These are phyloP conservation scores for Pichia sp. DNA, from an alignment of 1,139 yeast species.

Conservation along the genomic window DNA sequence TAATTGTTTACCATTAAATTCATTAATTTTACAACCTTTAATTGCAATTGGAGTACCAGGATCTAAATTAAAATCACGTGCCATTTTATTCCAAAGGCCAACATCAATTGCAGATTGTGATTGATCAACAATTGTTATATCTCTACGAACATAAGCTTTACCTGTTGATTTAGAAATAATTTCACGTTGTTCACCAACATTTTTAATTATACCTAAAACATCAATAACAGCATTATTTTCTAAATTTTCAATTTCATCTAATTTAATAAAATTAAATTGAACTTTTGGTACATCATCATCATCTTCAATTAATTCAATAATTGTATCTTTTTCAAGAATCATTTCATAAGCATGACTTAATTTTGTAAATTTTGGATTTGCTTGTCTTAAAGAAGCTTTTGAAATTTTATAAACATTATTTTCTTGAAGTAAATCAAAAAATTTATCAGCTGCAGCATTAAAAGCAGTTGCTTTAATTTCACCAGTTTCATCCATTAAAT, in stretches of 20 bases:
- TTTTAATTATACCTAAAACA: conserved; percentile 79
- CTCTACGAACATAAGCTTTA: conserved; percentile 87
- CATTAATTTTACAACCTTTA: conserved; percentile 85
- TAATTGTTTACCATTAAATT: conserved; percentile 81
- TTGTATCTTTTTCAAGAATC: conserved; percentile 71
- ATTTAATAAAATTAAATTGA: conserved; percentile 66
- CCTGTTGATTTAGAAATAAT: conserved; percentile 91
- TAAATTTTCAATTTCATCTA: conserved; percentile 57
- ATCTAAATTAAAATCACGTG: conserved; percentile 66
- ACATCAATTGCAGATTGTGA: conserved; percentile 68
- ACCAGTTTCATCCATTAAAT: conserved; percentile 88
- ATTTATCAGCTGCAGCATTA: conserved; percentile 77
- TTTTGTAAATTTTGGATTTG: conserved; percentile 82
- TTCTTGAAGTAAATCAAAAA: conserved; percentile 69
- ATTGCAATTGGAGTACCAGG: conserved; percentile 85
- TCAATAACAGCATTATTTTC: conserved; percentile 75
- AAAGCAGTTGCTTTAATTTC: conserved; percentile 96
- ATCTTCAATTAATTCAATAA: conserved; percentile 66
- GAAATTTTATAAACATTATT: conserved; percentile 85
- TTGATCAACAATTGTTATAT: conserved; percentile 78
- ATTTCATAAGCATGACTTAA: conserved; percentile 86
- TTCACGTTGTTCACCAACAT: conserved; percentile 67
- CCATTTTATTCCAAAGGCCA: conserved; percentile 89
- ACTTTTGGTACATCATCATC: conserved; percentile 66
- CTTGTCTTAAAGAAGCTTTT: conserved; percentile 72